phyloP scores from a whole-genome alignment of 176 grass and related monocot species.

The Cenchrus fungigraminus region DNA sequence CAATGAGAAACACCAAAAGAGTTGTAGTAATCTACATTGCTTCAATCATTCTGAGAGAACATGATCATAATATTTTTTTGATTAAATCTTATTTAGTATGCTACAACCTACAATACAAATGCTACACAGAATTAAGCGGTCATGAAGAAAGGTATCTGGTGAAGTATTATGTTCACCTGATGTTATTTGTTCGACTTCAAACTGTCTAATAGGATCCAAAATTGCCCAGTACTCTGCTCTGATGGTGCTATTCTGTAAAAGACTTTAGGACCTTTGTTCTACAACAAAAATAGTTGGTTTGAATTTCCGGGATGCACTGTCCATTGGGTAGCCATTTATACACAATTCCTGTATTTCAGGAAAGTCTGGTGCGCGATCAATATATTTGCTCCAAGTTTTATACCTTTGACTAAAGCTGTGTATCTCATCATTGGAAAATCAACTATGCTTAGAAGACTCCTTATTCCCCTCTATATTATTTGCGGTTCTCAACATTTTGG shows the following conservation, averaged over 20 bases:
- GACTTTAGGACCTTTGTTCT: not conserved
- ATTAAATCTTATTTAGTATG: not conserved
- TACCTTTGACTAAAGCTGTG: not conserved
- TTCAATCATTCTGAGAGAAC: not conserved
- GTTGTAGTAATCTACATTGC: not conserved
- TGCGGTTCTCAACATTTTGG: not conserved
- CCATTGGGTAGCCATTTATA: not conserved
- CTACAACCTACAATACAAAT: not conserved
- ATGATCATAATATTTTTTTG: not conserved
- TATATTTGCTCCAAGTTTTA: constrained; percentile 9
- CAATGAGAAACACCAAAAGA: not conserved
- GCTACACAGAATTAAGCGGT: not conserved
- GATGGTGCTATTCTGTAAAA: not conserved
- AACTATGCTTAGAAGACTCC: not conserved
- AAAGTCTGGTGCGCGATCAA: not conserved
- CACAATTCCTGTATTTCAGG: constrained; percentile 1
- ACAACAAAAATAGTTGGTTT: not conserved
- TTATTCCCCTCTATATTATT: not conserved
- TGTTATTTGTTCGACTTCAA: not conserved
- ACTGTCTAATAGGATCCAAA: not conserved
- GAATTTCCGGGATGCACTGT: not conserved
- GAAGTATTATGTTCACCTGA: not conserved
- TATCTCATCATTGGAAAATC: not conserved
- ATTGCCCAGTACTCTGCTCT: too few relatives aligned
- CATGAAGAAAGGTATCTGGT: not conserved